These are phyloP conservation scores for Dothistroma septosporum DNA, from an alignment of 2,329 filamentous ascomycete species.

Conservation along the genomic window DNA sequence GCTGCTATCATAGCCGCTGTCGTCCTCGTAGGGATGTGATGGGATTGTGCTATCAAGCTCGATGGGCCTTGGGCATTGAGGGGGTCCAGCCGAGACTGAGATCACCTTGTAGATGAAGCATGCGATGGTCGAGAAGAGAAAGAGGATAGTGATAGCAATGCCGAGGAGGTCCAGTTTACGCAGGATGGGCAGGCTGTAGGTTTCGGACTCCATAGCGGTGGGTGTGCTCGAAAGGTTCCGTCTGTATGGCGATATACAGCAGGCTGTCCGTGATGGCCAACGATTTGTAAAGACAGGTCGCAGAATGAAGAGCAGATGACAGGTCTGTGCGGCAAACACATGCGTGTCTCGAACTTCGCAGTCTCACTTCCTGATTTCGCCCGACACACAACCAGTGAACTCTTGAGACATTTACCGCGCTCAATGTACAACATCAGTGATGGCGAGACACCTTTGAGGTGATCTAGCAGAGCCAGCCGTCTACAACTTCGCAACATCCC, in stretches of 20 bases:
- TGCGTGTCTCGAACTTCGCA: neutral
- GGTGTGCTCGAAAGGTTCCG: too few relatives aligned
- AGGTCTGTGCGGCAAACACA: neutral
- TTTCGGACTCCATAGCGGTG: too few relatives aligned
- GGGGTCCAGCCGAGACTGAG: too few relatives aligned
- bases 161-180: too few relatives aligned
- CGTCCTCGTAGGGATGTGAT: neutral
- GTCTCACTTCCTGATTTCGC: neutral
- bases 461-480: neutral
- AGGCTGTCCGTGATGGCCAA: neutral
- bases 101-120: too few relatives aligned
- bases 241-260: neutral
- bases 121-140: too few relatives aligned
- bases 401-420: neutral
- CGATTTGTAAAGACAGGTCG: neutral
- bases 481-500: neutral
- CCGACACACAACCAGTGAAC: neutral
- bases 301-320: neutral
- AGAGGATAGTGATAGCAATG: too few relatives aligned
- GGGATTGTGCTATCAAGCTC: neutral
- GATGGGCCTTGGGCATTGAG: neutral
- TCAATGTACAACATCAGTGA: neutral
- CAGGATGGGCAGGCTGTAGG: too few relatives aligned
- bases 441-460: neutral
- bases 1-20: neutral